Evolutionary conservation across 2,329 filamentous ascomycete species (phyloP).

Genomic region (Xylariaceae sp.): DNA sequence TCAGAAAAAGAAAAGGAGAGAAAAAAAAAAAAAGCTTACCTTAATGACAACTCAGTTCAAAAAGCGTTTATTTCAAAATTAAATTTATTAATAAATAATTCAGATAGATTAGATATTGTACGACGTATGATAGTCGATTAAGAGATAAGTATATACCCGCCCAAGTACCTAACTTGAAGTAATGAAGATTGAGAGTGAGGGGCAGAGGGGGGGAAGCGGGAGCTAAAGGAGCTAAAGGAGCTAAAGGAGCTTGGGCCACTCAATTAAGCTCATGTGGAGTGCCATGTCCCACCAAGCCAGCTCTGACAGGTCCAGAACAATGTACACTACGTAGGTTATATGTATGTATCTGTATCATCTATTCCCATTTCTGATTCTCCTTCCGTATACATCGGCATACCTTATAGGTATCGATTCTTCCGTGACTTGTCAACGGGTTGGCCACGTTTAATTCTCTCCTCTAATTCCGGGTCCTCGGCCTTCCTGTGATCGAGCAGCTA

Average conservation of each 20-base stretch:
- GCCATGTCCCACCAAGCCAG: background rate
- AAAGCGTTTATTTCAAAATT: background rate
- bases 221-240: conserved; percentile 11
- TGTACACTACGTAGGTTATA: too few species aligned
- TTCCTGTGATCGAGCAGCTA: background rate
- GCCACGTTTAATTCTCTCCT: background rate
- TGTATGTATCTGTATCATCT: too few species aligned
- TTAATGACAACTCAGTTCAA: conserved; percentile 1
- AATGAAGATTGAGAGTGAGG: too few species aligned
- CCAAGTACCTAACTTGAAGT: too few species aligned
- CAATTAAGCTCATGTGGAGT: conserved; percentile 9
- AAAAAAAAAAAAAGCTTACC: background rate
- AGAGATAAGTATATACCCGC: too few species aligned
- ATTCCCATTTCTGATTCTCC: too few species aligned
- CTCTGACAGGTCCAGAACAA: background rate
- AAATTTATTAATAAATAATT: background rate
- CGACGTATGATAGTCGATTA: conserved; percentile 5
- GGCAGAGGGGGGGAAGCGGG: conserved; percentile 4
- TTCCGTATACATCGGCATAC: background rate
- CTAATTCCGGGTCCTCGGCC: background rate
- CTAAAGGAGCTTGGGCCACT: conserved; percentile 17
- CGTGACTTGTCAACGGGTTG: background rate
- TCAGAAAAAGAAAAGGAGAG: too few species aligned
- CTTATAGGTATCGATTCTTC: background rate
- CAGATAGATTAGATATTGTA: conserved; percentile 1